These are phyloP conservation scores for Eutrema salsugineum DNA, from an alignment of 441 rosid species.

Conservation along the genomic window DNA sequence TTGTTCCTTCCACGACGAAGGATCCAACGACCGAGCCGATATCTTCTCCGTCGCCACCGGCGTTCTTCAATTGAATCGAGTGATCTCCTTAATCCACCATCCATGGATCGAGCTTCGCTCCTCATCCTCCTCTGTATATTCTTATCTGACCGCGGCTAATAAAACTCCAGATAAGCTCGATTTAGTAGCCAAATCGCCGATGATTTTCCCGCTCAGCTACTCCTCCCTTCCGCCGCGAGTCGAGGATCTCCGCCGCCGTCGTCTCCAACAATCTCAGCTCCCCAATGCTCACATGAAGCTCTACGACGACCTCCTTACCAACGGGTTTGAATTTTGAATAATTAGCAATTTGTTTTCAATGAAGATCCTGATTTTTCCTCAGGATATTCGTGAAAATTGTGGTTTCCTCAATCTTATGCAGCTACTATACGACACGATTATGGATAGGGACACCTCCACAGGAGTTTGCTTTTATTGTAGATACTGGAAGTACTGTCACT, in stretches of 20 bases:
- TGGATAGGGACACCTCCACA: constrained; percentile 74
- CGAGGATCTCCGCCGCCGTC: constrained; percentile 55
- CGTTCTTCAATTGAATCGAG: background rate
- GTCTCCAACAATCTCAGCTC: constrained; percentile 62
- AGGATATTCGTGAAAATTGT: too few species aligned
- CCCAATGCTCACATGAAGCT: constrained; percentile 91
- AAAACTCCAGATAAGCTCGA: constrained; percentile 21
- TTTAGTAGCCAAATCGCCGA: constrained; percentile 12
- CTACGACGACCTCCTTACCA: constrained; percentile 86
- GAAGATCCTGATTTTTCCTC: background rate
- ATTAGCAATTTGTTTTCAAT: background rate
- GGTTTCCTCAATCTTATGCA: constrained; percentile 19
- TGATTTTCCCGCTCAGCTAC: constrained; percentile 65
- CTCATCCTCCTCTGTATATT: constrained; percentile 14
- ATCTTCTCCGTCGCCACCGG: constrained; percentile 7
- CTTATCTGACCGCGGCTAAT: constrained; percentile 23
- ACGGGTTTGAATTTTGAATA: constrained; percentile 50
- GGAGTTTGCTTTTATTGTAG: constrained; percentile 77
- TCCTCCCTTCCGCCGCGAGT: constrained; percentile 42
- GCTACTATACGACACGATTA: constrained; percentile 63
- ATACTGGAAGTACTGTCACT: constrained; percentile 77
- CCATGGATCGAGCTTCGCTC: constrained; percentile 27
- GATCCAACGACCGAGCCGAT: constrained; percentile 19
- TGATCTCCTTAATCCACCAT: background rate
- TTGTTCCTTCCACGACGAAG: constrained; percentile 2